Base-by-base conservation (phyloP, 768 basidiomycete species). In the Pulveroboletus sp. region DNA sequence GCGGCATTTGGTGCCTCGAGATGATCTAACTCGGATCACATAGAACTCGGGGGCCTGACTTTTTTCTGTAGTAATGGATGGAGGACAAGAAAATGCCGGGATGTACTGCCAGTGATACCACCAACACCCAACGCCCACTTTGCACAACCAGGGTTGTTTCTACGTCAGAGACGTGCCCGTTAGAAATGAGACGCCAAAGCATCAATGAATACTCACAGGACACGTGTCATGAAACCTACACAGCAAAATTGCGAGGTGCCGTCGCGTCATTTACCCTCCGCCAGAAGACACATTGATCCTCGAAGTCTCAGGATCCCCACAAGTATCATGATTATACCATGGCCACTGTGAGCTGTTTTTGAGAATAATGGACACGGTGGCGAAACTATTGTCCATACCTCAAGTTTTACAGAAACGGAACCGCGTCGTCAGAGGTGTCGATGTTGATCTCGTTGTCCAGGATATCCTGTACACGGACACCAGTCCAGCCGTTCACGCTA, bases 381-480 rank as follows among this genome's bases (percentile, higher is more conserved):
- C 7, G 21, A 36, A 24, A 10, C 29, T n/a, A n/a, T 14, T 6
- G 29, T 19, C 7, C 45, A 13, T 14, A 62, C 64, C 52, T 65
- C 49, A n/a, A 66, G 47, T 9, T 51, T 52, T 7, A 66, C 21
- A 21, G 47, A 45, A 10, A 50, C 65, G 0, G 37, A 1, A 62
- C 39, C 0, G n/a, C 1, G 13, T 67, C 62, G n/a, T 54, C 21
- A 1, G 60, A 43, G 13, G 13, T n/a, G 16, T 66, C 65, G 3
- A 67, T 32, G 11, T n/a, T 24, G 19, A 53, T 29, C 1, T 9
- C 49, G 5, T 44, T 41, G 35, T 27, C 9, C 25, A 47, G 24
- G 11, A 65, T 1, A 27, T 67, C 60, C 45, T 20, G 54, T 1
- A 49, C 43, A 12, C 53, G 51, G 1, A 60, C 56, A 21, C 64